Evolutionary conservation across 768 basidiomycete species (phyloP).

Genomic region (Tulasnella sp.): DNA sequence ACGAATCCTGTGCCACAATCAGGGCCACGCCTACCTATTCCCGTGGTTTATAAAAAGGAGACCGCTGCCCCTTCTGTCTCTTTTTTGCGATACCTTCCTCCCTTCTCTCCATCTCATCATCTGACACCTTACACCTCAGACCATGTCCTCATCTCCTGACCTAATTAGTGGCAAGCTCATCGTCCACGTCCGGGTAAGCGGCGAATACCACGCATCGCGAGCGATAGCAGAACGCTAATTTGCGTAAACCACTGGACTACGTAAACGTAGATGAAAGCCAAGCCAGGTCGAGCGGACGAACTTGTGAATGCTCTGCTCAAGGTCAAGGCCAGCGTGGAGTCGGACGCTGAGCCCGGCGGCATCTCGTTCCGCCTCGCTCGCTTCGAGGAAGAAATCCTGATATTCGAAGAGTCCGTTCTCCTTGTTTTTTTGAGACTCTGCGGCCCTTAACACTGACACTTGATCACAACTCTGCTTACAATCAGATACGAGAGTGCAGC

Average conservation of each 20-base stretch:
- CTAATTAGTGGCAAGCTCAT: not conserved
- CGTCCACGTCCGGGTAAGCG: conserved; percentile 9
- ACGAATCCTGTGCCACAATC: not conserved
- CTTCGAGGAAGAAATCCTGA: not conserved
- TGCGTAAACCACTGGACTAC: not conserved
- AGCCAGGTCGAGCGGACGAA: not conserved
- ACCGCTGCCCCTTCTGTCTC: not conserved
- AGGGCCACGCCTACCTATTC: not conserved
- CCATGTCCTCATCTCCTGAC: not conserved
- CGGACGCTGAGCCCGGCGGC: not conserved
- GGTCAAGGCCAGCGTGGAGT: not conserved
- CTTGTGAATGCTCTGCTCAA: not conserved
- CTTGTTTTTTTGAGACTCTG: not conserved
- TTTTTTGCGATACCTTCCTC: not conserved
- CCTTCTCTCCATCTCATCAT: not conserved
- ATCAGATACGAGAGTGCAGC: not conserved
- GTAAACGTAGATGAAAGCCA: not conserved
- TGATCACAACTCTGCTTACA: not conserved
- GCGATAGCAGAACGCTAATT: not conserved
- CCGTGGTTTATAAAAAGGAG: not conserved
- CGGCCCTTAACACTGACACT: not conserved
- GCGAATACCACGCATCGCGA: not conserved
- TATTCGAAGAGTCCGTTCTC: not conserved
- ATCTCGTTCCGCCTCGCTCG: not conserved
- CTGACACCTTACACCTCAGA: not conserved